A percentile compares a stretch with the other conserved stretches of the same genome.
phyloP scores from a whole-genome alignment of 257 asterid genomes.

The Lycium barbarum region DNA sequence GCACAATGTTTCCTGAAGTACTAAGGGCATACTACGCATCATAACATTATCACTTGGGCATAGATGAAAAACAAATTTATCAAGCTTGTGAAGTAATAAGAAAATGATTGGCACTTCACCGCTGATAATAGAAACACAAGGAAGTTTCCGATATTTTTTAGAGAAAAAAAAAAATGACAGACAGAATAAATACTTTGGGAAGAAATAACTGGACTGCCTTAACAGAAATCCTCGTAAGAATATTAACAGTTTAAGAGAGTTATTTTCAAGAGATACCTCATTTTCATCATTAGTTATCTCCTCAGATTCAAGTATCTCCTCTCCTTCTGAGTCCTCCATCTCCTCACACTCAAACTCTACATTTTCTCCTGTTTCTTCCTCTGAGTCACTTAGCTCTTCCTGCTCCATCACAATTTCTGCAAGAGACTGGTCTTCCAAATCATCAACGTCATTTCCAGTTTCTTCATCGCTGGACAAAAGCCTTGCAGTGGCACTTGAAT shows the following conservation, averaged over 20 bases:
- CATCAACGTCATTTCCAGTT: slow-evolving; percentile 45
- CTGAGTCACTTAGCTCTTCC: slow-evolving; percentile 97
- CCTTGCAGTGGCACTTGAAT: slow-evolving; percentile 43
- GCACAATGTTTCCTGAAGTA: not conserved
- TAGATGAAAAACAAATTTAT: slow-evolving; percentile 10
- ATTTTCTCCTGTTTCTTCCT: slow-evolving; percentile 84
- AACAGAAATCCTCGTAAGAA: slow-evolving; percentile 4
- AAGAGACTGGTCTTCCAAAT: slow-evolving; percentile 52
- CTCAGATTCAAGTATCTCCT: slow-evolving; percentile 68
- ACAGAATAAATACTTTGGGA: not conserved
- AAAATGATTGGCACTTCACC: not conserved
- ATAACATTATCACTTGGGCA: not conserved
- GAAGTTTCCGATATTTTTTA: not conserved
- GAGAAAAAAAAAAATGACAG: not conserved
- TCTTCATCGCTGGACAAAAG: slow-evolving; percentile 49
- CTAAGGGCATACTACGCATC: not conserved
- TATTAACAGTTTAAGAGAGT: slow-evolving; percentile 4
- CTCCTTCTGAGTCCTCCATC: slow-evolving; percentile 97
- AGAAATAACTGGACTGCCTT: slow-evolving; percentile 3
- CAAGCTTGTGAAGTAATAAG: slow-evolving; percentile 1
- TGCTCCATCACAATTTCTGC: slow-evolving; percentile 94
- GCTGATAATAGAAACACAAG: not conserved
- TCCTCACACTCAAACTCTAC: slow-evolving; percentile 98
- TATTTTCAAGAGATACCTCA: slow-evolving; percentile 62
- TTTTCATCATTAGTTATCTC: slow-evolving; percentile 52